phyloP scores from a whole-genome alignment of 73 alveolate species.

The Tetrahymena borealis region DNA sequence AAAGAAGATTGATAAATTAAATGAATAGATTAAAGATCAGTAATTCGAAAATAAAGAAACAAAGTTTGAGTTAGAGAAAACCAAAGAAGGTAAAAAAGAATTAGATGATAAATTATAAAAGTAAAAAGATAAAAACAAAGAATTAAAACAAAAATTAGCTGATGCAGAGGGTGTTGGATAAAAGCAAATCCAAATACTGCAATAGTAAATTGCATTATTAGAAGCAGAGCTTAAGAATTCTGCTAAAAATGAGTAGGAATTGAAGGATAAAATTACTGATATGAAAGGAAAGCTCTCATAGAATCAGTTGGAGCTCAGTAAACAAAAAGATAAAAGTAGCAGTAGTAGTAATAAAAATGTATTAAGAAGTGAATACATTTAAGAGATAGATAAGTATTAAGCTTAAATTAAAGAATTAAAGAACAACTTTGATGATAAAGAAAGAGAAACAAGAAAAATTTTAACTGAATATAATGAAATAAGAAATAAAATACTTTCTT shows the following conservation, averaged over 20 bases:
- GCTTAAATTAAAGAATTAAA: background rate
- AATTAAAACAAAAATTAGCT: background rate
- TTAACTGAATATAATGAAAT: background rate
- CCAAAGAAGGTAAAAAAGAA: background rate
- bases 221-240: background rate
- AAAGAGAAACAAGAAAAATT: background rate
- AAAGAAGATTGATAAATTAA: background rate
- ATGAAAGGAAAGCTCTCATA: background rate
- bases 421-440: background rate
- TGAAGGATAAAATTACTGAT: background rate
- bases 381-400: background rate
- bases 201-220: background rate
- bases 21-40: background rate
- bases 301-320: background rate
- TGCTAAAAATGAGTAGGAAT: background rate
- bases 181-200: background rate
- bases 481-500: background rate
- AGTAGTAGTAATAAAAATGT: background rate
- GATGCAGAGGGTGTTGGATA: background rate
- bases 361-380: background rate
- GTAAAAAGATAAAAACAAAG: background rate
- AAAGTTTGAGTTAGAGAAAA: background rate
- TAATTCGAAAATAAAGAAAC: background rate
- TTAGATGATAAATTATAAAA: background rate
- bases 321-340: background rate